Percentiles rank a stretch among this genome's conserved stretches.
These are phyloP conservation scores for Pleurotus giganteus DNA, from an alignment of 768 basidiomycete species.

Conservation along the genomic window DNA sequence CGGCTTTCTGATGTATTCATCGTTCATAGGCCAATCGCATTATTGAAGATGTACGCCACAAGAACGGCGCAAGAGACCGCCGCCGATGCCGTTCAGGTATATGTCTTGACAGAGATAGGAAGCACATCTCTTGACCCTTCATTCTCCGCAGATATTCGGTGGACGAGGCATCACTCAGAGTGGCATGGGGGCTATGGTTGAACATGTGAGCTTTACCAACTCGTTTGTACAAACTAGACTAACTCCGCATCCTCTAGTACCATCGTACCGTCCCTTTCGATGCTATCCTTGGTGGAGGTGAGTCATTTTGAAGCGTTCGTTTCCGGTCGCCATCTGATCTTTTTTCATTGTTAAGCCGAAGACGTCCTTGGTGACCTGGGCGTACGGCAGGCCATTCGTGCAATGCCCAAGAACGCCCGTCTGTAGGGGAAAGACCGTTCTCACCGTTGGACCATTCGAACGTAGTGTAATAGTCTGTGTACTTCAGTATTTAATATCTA, in stretches of 20 bases:
- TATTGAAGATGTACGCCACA: conserved; percentile 70
- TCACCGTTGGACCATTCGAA: not conserved
- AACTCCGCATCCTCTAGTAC: conserved; percentile 35
- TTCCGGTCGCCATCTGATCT: conserved; percentile 47
- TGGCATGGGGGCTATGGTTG: conserved; percentile 68
- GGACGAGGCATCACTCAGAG: conserved; percentile 85
- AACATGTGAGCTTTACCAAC: conserved; percentile 45
- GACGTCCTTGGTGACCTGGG: conserved; percentile 82
- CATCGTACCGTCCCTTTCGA: conserved; percentile 68
- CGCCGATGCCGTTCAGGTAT: conserved; percentile 64
- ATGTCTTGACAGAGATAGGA: conserved; percentile 7
- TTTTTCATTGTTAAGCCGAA: conserved; percentile 49
- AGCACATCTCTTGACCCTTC: conserved; percentile 1
- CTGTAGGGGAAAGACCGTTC: conserved; percentile 34
- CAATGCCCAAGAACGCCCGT: conserved; percentile 69
- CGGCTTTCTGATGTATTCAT: conserved; percentile 7
- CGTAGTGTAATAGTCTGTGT: conserved; percentile 6
- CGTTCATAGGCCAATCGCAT: conserved; percentile 53
- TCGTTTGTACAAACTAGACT: conserved; percentile 12
- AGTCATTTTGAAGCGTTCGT: not conserved
- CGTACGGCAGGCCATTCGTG: conserved; percentile 74
- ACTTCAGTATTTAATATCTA: conserved; percentile 6
- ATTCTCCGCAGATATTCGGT: conserved; percentile 62
- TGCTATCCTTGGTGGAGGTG: conserved; percentile 69
- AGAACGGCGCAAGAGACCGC: conserved; percentile 63